A percentile compares a stretch with the other conserved stretches of the same genome.
Conservation (phyloP, 73 alveolate genomes). For the Paramecium primaurelia region DNA sequence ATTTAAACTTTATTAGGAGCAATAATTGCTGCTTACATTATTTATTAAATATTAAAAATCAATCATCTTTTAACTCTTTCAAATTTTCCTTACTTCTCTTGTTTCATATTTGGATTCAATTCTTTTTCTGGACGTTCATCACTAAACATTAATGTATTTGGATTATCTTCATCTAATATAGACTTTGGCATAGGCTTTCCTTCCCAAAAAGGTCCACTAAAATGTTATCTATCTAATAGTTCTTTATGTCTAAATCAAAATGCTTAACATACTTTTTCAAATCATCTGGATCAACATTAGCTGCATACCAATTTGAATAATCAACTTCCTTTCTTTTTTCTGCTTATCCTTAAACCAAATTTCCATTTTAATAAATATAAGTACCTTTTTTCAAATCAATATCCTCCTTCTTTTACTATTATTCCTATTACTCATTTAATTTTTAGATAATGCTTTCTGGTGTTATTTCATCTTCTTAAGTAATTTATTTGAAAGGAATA, state of each 20-base stretch:
- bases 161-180: constrained; percentile 67
- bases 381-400: background rate
- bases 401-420: background rate
- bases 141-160: background rate
- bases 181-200: constrained; percentile 74
- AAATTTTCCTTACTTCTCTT: background rate
- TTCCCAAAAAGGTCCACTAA: constrained; percentile 89
- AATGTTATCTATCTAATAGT: constrained; percentile 78
- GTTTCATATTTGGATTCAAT: background rate
- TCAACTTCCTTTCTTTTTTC: constrained; percentile 67
- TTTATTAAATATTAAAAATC: background rate
- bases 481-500: background rate
- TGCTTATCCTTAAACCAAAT: constrained; percentile 79
- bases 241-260: constrained; percentile 78
- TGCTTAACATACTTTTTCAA: constrained; percentile 37
- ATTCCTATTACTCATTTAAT: background rate
- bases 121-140: constrained; percentile 38
- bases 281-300: constrained; percentile 51
- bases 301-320: constrained; percentile 52
- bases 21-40: background rate
- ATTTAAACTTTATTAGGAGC: background rate
- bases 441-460: background rate
- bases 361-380: constrained; percentile 69
- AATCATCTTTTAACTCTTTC: constrained; percentile 55
- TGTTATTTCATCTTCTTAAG: background rate